Percentiles rank a stretch among this genome's conserved stretches.
phyloP scores from a whole-genome alignment of 495 filamentous ascomycete species.

The Tuber aestivum region DNA sequence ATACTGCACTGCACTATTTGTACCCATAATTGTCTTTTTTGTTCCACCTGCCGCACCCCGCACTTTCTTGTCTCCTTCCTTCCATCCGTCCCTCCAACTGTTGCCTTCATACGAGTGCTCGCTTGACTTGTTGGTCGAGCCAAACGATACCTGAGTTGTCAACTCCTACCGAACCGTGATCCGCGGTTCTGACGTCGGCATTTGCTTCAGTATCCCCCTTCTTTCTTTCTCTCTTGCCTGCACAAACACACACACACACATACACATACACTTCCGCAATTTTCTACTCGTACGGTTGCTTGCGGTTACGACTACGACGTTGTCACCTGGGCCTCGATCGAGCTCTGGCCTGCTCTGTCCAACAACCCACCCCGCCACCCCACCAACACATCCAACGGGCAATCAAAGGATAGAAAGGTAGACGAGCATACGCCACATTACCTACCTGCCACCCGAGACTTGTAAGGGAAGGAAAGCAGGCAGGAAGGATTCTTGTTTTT shows the following conservation, averaged over 20 bases:
- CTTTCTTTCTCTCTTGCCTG: conserved; percentile 10
- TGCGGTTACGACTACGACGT: not conserved
- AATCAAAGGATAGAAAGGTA: conserved; percentile 7
- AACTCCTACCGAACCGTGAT: not conserved
- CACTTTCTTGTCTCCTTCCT: conserved; percentile 10
- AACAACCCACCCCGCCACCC: not conserved
- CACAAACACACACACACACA: conserved; percentile 18
- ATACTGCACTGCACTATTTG: not conserved
- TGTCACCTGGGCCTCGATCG: not conserved
- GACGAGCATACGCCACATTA: not conserved
- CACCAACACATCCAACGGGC: conserved; percentile 3
- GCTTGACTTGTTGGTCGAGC: not conserved
- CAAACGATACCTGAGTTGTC: not conserved
- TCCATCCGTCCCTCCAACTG: not conserved
- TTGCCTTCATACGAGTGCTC: not conserved
- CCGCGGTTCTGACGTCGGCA: conserved; percentile 7
- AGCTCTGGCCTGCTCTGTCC: not conserved
- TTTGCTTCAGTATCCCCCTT: conserved; percentile 1
- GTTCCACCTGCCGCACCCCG: conserved; percentile 2
- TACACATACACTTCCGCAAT: not conserved
- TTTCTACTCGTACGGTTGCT: conserved; percentile 4
- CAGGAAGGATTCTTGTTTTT: not conserved
- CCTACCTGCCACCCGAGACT: not conserved
- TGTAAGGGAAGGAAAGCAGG: not conserved
- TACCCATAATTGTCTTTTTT: conserved; percentile 27